These are phyloP conservation scores for Ramaria sp. DNA, from an alignment of 768 basidiomycete species.

Conservation along the genomic window DNA sequence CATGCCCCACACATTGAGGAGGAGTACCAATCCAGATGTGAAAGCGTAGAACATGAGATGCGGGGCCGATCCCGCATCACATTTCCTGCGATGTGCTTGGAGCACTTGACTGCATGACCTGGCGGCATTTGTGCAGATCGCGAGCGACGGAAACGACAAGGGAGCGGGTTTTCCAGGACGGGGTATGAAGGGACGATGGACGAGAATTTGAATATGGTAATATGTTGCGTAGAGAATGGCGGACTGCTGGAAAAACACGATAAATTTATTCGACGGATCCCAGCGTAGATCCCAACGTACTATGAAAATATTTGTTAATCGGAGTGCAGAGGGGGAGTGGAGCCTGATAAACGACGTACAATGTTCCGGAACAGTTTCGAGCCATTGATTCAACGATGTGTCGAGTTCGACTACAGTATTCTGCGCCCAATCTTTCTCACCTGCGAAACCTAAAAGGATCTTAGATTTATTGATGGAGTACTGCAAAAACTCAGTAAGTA, in stretches of 20 bases:
- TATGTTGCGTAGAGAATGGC: slow-evolving; percentile 26
- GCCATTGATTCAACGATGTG: slow-evolving; percentile 62
- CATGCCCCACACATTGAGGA: slow-evolving; percentile 58
- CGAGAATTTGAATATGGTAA: slow-evolving; percentile 28
- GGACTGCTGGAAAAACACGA: slow-evolving; percentile 24
- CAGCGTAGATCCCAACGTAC: slow-evolving; percentile 34
- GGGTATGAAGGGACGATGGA: slow-evolving; percentile 36
- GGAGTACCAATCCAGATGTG: slow-evolving; percentile 42
- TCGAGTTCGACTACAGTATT: slow-evolving; percentile 61
- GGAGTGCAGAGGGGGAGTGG: not conserved
- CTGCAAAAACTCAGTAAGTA: slow-evolving; percentile 23
- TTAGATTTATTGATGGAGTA: slow-evolving; percentile 63
- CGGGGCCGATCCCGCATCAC: slow-evolving; percentile 18
- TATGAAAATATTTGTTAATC: slow-evolving; percentile 10
- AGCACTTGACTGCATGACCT: slow-evolving; percentile 63
- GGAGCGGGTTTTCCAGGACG: slow-evolving; percentile 32
- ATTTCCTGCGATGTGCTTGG: slow-evolving; percentile 38
- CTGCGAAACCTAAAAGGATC: slow-evolving; percentile 36
- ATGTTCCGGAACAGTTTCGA: slow-evolving; percentile 52
- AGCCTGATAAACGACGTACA: slow-evolving; percentile 30
- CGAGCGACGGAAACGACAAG: slow-evolving; percentile 52
- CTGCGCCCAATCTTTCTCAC: slow-evolving; percentile 44
- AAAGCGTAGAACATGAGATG: slow-evolving; percentile 31
- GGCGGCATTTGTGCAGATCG: slow-evolving; percentile 76
- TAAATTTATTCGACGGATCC: slow-evolving; percentile 31